Conservation (phyloP, 2,329 filamentous ascomycete species). For the Chaetothyriales sp. region DNA sequence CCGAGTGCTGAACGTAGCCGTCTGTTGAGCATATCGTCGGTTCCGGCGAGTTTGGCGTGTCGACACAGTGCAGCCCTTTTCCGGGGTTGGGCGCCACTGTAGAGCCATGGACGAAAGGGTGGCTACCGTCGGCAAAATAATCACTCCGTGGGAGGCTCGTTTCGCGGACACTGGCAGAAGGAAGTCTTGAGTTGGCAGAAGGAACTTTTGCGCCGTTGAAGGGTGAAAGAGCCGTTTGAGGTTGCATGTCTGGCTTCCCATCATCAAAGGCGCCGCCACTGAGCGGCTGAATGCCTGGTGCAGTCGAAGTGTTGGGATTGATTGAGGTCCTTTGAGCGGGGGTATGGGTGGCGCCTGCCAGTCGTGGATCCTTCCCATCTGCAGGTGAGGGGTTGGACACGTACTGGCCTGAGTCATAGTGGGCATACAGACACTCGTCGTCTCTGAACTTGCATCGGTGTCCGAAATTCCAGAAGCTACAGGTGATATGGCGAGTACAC, state of each 20-base stretch:
- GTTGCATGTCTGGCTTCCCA: neutral
- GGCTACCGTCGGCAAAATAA: neutral
- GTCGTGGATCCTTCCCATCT: neutral
- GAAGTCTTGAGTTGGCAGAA: neutral
- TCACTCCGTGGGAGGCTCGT: neutral
- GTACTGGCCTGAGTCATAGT: neutral
- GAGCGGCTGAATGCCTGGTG: neutral
- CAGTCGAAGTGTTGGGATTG: neutral
- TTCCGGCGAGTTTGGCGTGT: neutral
- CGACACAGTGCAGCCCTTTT: neutral
- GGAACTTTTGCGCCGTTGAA: neutral
- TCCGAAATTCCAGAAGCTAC: slow-evolving; percentile 5
- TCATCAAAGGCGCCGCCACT: neutral
- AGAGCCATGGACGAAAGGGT: too few relatives aligned
- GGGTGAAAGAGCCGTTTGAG: neutral
- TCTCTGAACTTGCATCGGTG: neutral
- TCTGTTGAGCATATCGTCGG: neutral
- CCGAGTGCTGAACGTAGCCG: neutral
- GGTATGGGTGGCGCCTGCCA: neutral
- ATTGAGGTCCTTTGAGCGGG: neutral
- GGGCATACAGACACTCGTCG: neutral
- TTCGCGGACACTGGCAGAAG: neutral
- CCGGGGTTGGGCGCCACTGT: neutral
- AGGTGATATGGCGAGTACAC: slow-evolving; percentile 10
- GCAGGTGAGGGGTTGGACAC: too few relatives aligned